Percentiles rank a stretch among this genome's conserved stretches.
These are phyloP conservation scores for Prosopis cineraria DNA, from an alignment of 306 rosid species.

Conservation along the genomic window DNA sequence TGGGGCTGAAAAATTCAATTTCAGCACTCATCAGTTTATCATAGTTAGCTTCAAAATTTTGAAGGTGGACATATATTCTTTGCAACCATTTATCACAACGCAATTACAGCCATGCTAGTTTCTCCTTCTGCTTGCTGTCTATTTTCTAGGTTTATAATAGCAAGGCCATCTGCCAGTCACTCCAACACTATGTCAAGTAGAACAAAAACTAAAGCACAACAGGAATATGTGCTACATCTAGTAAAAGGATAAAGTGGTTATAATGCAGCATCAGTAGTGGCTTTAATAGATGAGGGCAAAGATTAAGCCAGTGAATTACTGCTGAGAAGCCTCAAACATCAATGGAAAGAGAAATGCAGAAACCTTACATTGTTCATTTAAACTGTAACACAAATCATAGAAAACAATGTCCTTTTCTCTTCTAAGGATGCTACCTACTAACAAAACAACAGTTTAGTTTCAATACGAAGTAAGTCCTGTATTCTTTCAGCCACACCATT, in stretches of 20 bases:
- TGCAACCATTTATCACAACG: background rate
- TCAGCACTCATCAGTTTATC: background rate
- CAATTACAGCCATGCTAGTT: background rate
- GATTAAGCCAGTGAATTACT: background rate
- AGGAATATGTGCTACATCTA: background rate
- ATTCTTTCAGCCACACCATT: background rate
- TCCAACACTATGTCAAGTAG: background rate
- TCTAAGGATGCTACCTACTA: background rate
- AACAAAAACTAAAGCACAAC: constrained; percentile 12
- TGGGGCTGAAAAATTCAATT: background rate
- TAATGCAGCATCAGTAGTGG: background rate
- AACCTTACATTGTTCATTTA: constrained; percentile 3
- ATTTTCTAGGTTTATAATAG: constrained; percentile 10
- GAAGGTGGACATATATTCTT: background rate
- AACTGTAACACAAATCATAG: background rate
- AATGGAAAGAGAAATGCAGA: background rate
- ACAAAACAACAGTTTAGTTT: background rate
- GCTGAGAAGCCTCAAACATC: background rate
- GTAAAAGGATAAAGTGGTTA: background rate
- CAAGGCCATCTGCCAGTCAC: background rate
- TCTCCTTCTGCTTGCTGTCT: background rate
- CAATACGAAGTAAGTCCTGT: background rate
- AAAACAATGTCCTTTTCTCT: constrained; percentile 1
- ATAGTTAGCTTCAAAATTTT: constrained; percentile 10
- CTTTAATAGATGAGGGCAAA: background rate